These are phyloP conservation scores for Eimeria falciformis DNA, from an alignment of 169 alveolate genomes.

Conservation along the genomic window DNA sequence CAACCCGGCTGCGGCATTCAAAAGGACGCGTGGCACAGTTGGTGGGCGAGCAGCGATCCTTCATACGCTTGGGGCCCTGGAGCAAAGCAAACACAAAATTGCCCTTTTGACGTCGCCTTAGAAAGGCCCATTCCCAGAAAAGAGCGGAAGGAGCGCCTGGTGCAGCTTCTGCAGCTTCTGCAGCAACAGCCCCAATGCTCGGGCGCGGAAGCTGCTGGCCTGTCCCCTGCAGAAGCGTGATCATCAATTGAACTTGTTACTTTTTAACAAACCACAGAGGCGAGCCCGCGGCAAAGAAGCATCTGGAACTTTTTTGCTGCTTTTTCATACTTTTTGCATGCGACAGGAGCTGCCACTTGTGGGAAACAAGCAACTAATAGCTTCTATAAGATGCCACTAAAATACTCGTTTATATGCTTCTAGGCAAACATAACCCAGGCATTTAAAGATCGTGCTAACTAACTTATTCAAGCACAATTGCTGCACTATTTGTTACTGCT, in stretches of 20 bases:
- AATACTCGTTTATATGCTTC: no score
- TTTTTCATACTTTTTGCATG: no score
- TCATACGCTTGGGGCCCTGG: constrained; percentile 32
- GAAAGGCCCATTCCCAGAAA: constrained; percentile 23
- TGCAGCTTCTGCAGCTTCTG: constrained; percentile 1
- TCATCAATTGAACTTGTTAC: not conserved
- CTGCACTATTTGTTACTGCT: no score
- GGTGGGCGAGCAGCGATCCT: constrained; percentile 55
- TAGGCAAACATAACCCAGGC: no score
- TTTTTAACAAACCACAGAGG: not conserved
- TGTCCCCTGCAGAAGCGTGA: not conserved
- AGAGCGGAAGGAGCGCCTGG: constrained; percentile 27
- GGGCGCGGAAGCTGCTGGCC: no score
- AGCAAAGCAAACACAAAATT: not conserved
- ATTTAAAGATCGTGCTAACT: no score
- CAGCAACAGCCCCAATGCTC: no score
- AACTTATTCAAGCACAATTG: no score
- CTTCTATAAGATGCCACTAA: no score
- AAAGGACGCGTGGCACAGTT: constrained; percentile 30
- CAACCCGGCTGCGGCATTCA: not conserved
- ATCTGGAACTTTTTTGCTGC: no score
- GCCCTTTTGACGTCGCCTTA: constrained; percentile 14
- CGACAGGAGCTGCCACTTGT: no score
- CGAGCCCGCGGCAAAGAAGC: not conserved
- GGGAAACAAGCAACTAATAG: no score